Conservation (phyloP, 495 filamentous ascomycete species). For the Penicillium desertorum region DNA sequence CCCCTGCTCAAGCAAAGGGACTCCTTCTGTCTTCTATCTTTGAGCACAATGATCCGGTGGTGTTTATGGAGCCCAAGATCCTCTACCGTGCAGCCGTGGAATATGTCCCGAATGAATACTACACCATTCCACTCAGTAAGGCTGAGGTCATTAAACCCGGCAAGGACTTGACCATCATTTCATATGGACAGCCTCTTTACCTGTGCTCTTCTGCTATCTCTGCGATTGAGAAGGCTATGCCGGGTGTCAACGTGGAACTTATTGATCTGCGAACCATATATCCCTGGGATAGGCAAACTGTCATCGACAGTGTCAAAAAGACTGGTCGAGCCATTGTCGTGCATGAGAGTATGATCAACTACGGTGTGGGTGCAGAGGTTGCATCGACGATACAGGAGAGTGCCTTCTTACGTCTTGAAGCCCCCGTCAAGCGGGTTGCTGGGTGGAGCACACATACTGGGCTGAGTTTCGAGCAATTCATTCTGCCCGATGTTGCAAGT, state of each 20-base stretch:
- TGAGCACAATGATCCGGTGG: conserved; percentile 79
- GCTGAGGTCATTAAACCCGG: conserved; percentile 87
- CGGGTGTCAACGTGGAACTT: conserved; percentile 75
- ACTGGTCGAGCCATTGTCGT: conserved; percentile 90
- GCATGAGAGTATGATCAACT: conserved; percentile 95
- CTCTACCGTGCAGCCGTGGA: conserved; percentile 94
- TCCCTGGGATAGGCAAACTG: conserved; percentile 88
- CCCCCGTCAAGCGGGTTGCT: conserved; percentile 87
- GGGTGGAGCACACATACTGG: conserved; percentile 90
- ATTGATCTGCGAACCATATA: conserved; percentile 92
- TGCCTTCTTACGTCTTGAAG: conserved; percentile 84
- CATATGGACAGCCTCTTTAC: conserved; percentile 91
- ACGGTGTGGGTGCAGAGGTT: conserved; percentile 89
- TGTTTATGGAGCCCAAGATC: conserved; percentile 97
- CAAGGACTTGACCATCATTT: conserved; percentile 80
- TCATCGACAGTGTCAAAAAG: conserved; percentile 82
- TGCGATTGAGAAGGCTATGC: conserved; percentile 74
- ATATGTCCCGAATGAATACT: conserved; percentile 81
- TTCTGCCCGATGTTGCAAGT: conserved; percentile 89
- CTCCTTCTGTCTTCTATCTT: conserved; percentile 77
- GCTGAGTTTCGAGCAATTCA: conserved; percentile 80
- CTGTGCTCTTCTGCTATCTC: conserved; percentile 77
- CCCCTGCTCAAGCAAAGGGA: conserved; percentile 89
- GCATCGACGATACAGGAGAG: conserved; percentile 88
- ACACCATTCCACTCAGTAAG: conserved; percentile 81